A percentile compares a stretch with the other conserved stretches of the same genome.
These are phyloP conservation scores for Lepidopterella palustris DNA, from an alignment of 495 filamentous ascomycete species.

Conservation along the genomic window DNA sequence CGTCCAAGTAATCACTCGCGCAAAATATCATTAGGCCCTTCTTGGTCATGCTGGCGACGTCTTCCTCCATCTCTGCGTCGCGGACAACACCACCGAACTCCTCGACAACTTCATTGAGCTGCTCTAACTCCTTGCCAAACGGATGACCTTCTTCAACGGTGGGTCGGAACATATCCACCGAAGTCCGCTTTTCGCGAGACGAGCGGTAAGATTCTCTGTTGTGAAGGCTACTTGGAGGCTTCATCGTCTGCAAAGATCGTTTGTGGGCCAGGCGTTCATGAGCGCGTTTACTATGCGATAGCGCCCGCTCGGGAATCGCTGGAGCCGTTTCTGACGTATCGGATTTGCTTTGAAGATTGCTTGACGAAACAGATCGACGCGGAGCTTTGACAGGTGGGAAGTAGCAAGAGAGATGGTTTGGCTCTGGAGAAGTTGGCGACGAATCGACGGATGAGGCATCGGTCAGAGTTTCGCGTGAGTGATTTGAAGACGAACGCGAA, in stretches of 20 bases:
- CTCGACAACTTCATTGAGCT: slow-evolving; percentile 76
- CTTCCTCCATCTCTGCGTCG: slow-evolving; percentile 48
- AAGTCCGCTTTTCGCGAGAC: slow-evolving; percentile 47
- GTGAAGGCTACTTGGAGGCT: slow-evolving; percentile 40
- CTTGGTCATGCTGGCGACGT: slow-evolving; percentile 50
- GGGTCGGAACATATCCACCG: slow-evolving; percentile 41
- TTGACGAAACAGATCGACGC: slow-evolving; percentile 37
- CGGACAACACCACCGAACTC: slow-evolving; percentile 58
- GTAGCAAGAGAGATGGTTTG: slow-evolving; percentile 75
- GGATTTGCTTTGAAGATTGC: slow-evolving; percentile 36
- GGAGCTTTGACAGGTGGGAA: slow-evolving; percentile 50
- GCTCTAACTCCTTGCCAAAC: slow-evolving; percentile 67
- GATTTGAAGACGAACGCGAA: slow-evolving; percentile 34
- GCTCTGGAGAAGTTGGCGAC: slow-evolving; percentile 54
- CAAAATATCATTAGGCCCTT: slow-evolving; percentile 68
- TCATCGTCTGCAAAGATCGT: slow-evolving; percentile 51
- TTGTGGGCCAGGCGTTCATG: slow-evolving; percentile 62
- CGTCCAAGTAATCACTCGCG: slow-evolving; percentile 75
- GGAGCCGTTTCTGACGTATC: slow-evolving; percentile 27
- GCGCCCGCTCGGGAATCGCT: slow-evolving; percentile 62
- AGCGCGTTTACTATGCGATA: slow-evolving; percentile 78
- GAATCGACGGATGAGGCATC: slow-evolving; percentile 61
- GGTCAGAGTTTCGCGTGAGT: slow-evolving; percentile 60
- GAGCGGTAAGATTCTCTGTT: slow-evolving; percentile 45
- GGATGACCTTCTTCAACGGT: slow-evolving; percentile 39